A percentile compares a stretch with the other conserved stretches of the same genome.
These are phyloP conservation scores for Ceratorhiza oryzae-sativae DNA, from an alignment of 1,284 basidiomycete species.

Conservation along the genomic window DNA sequence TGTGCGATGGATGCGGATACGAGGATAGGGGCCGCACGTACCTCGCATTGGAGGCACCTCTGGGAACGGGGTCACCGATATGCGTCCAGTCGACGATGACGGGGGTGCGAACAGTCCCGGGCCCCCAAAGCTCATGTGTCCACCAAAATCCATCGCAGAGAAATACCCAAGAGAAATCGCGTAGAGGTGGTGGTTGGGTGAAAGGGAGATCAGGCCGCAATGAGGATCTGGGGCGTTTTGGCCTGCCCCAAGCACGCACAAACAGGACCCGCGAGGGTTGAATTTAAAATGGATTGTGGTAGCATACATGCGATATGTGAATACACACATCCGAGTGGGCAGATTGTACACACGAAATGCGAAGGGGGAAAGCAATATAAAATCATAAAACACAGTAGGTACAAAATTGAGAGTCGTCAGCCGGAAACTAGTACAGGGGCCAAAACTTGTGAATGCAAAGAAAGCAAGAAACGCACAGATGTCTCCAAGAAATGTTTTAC, in stretches of 20 bases:
- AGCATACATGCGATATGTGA: constrained; percentile 6
- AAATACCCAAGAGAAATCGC: background rate
- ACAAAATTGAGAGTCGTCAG: background rate
- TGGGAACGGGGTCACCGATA: background rate
- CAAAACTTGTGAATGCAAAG: background rate
- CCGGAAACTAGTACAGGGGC: background rate
- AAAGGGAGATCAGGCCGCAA: constrained; percentile 14
- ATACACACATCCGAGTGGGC: constrained; percentile 11
- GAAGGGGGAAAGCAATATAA: background rate
- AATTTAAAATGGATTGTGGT: constrained; percentile 13
- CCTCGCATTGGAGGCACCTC: constrained; percentile 3
- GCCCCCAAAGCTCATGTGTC: background rate
- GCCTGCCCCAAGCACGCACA: background rate
- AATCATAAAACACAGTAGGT: background rate
- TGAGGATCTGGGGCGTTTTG: constrained; percentile 13
- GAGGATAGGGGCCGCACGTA: background rate
- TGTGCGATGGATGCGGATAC: background rate
- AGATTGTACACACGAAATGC: constrained; percentile 7
- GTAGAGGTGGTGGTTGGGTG: background rate
- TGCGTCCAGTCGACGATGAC: background rate
- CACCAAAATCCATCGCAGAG: constrained; percentile 6
- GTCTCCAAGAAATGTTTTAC: background rate
- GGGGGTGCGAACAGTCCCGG: background rate
- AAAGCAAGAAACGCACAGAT: constrained; percentile 1
- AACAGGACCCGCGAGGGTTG: background rate